A percentile compares a stretch with the other conserved stretches of the same genome.
These are phyloP conservation scores for Xerocomus nothofagi DNA, from an alignment of 1,284 basidiomycete genomes.

Conservation along the genomic window DNA sequence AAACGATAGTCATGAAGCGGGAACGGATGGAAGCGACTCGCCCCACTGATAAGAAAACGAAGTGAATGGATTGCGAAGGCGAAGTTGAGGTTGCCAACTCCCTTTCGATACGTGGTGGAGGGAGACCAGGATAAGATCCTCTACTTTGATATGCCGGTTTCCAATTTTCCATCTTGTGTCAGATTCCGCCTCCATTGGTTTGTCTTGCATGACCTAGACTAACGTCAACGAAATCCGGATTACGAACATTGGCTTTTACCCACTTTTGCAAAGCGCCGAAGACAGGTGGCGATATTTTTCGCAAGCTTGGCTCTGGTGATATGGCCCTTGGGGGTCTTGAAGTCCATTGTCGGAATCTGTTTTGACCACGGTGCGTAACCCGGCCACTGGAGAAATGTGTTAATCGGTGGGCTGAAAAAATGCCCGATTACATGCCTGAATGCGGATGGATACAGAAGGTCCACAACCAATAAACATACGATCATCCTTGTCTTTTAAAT, in stretches of 20 bases:
- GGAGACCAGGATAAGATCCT: constrained; percentile 67
- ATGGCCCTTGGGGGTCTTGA: constrained; percentile 68
- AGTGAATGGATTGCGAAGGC: constrained; percentile 38
- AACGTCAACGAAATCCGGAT: constrained; percentile 4
- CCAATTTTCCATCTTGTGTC: constrained; percentile 64
- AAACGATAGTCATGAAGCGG: constrained; percentile 3
- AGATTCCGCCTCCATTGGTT: constrained; percentile 57
- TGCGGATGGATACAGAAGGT: constrained; percentile 72
- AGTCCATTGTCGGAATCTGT: constrained; percentile 78
- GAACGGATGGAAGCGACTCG: neutral
- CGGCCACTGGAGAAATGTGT: constrained; percentile 55
- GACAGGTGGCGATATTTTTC: constrained; percentile 66
- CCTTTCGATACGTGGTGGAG: constrained; percentile 79
- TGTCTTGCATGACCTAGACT: constrained; percentile 47
- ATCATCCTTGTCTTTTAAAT: constrained; percentile 53
- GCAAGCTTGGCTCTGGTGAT: constrained; percentile 67
- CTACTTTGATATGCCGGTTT: constrained; percentile 50
- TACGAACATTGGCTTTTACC: constrained; percentile 6
- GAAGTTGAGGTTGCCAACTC: constrained; percentile 74
- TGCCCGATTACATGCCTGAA: constrained; percentile 49
- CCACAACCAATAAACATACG: constrained; percentile 66
- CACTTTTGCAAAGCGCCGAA: constrained; percentile 56
- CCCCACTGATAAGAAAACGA: constrained; percentile 2
- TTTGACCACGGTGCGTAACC: constrained; percentile 73
- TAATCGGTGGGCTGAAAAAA: constrained; percentile 4